These are phyloP conservation scores for Tricholoma flavovirens DNA, from an alignment of 768 basidiomycete genomes.

Conservation along the genomic window DNA sequence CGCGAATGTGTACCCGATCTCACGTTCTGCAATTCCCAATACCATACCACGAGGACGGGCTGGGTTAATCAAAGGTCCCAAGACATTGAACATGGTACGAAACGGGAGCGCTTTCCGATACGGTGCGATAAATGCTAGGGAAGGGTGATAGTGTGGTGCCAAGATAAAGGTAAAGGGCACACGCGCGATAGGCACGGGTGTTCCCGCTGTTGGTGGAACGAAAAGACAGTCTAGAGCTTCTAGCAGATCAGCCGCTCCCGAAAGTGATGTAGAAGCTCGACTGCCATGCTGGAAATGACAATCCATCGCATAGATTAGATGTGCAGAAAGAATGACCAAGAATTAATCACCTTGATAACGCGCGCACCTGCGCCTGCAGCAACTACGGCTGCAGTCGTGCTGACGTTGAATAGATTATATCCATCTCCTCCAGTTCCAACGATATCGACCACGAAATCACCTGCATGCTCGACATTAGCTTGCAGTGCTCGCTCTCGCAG, in stretches of 20 bases:
- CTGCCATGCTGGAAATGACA: constrained; percentile 67
- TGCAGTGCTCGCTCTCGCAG: constrained; percentile 64
- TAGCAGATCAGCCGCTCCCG: constrained; percentile 91
- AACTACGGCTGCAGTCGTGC: constrained; percentile 89
- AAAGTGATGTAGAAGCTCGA: constrained; percentile 87
- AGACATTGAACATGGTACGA: constrained; percentile 93
- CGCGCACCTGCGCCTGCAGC: constrained; percentile 92
- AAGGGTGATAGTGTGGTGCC: constrained; percentile 90
- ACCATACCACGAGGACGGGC: constrained; percentile 84
- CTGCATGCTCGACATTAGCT: constrained; percentile 49
- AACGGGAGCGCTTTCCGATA: constrained; percentile 85
- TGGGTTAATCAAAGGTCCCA: constrained; percentile 94
- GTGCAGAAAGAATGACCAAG: not conserved
- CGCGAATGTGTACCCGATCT: constrained; percentile 80
- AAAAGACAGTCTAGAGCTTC: constrained; percentile 79
- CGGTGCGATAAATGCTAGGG: constrained; percentile 76
- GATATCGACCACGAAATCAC: constrained; percentile 71
- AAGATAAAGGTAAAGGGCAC: constrained; percentile 90
- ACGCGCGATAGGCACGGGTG: constrained; percentile 52
- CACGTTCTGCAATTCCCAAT: constrained; percentile 79
- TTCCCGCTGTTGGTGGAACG: constrained; percentile 51
- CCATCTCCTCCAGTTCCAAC: constrained; percentile 96
- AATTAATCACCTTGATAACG: constrained; percentile 73
- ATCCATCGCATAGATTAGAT: not conserved
- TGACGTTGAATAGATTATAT: constrained; percentile 94